These are phyloP conservation scores for Pichia sp. DNA, from an alignment of 1,139 yeast genomes.

Conservation along the genomic window DNA sequence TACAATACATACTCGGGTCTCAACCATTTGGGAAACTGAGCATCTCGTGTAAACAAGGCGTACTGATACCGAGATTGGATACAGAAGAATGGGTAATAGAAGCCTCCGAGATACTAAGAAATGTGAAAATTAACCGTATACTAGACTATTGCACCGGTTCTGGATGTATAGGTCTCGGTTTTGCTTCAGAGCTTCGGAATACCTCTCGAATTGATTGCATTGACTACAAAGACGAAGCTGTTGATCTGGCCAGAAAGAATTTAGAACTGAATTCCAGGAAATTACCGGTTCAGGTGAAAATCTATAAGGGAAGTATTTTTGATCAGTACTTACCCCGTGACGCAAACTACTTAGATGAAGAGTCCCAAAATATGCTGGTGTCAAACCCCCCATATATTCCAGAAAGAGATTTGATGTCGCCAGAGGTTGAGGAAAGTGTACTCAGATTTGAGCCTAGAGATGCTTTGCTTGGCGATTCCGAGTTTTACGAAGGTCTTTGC, in stretches of 20 bases:
- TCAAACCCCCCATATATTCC: conserved; percentile 93
- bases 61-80: conserved; percentile 89
- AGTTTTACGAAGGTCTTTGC: conserved; percentile 60
- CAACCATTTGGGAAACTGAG: conserved; percentile 82
- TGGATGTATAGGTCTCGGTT: conserved; percentile 72
- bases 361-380: conserved; percentile 48
- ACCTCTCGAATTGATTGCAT: conserved; percentile 44
- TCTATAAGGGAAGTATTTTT: conserved; percentile 19
- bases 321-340: conserved; percentile 32
- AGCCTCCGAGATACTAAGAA: conserved; percentile 34
- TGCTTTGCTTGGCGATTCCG: conserved; percentile 74
- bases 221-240: conserved; percentile 58
- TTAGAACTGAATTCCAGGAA: conserved; percentile 14
- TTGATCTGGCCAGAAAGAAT: conserved; percentile 49
- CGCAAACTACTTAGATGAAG: background rate
- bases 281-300: background rate
- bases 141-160: conserved; percentile 86
- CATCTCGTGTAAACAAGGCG: conserved; percentile 57
- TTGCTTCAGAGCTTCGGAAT: conserved; percentile 33
- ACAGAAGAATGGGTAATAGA: conserved; percentile 84
- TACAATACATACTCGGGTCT: conserved; percentile 76
- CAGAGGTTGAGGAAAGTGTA: conserved; percentile 47
- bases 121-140: conserved; percentile 26
- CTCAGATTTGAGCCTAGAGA: conserved; percentile 63
- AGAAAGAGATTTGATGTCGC: conserved; percentile 36